Evolutionary conservation across 805 yeast genomes (phyloP), one percentile per base, ranked within the genome.

Genomic region (Pichia thaimueangensis): DNA sequence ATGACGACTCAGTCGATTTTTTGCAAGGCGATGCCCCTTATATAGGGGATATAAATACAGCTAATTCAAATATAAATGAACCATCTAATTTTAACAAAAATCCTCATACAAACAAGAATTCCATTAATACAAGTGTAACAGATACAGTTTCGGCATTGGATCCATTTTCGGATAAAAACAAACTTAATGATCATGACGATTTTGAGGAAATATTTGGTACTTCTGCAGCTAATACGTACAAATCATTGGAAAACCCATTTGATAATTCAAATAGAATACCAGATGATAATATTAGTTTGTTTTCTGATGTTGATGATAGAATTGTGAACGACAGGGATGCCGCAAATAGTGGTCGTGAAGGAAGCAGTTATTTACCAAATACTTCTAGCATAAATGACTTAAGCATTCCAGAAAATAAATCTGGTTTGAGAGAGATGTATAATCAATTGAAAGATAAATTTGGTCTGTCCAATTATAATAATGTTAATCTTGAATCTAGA

Each of bases 371-470:
- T n/a, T 13, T 32, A 13, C 35, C 40, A 17, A 28, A n/a, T 16
- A 35, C 39, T 12, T 16, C 31, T 11, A 35, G 44, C 32, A 39
- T 37, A 8, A 47, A 41, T 34, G 42, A 38, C 7, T 25, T 47
- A 27, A 40, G 34, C 5, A 30, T 35, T 16, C 43, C 48, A 5
- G 40, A 48, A 21, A 47, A 41, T 20, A 22, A 45, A 20, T 39
- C 42, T 16, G 63, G 64, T 12, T 46, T 59, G 37, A 51, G 54
- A 40, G 59, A 60, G n/a, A 48, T 58, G 19, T 61, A 59, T 30
- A 53, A 55, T 17, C 58, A 60, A 28, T 36, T 62, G 22, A 56
- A 52, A 30, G 42, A 51, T 6, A 57, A 51, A 28, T 49, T 62
- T 35, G 59, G 60, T 7, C 47, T 55, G 7, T 46, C 57, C 2